Base-by-base conservation (phyloP, 164 flowering plant species). In the Houttuynia cordata region DNA sequence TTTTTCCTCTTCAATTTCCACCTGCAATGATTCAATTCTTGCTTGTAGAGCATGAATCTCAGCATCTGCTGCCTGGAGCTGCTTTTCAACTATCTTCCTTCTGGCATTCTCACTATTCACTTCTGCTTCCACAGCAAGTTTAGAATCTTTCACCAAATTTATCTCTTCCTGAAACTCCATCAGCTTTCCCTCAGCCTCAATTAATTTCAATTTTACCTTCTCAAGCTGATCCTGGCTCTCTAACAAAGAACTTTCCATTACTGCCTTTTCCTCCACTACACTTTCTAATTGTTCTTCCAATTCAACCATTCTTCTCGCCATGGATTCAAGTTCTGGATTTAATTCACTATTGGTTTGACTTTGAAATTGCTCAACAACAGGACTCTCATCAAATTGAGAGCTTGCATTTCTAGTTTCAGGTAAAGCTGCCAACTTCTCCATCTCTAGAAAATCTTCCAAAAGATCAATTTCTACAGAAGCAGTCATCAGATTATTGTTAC, bases 361-460 rank as follows among this genome's bases (percentile, higher is more conserved):
- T 67, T 13, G 40, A 0, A 60, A 25, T 51, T 64, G 67, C 45
- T 65, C 61, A n/a, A 68, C 54, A 73, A 60, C 64, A 58, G 64
- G 53, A 68, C 73, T 65, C 34, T 70, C 40, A 50, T 62, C 73
- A 58, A 23, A 40, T 53, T 34, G 53, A 64, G 21, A 24, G 41
- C 64, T 65, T 68, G 60, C 62, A 62, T 52, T 71, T 62, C 66
- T 64, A 37, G 68, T 58, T 24, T 81, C 81, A 14, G 81, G 88
- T 70, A 83, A 59, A 39, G 88, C 78, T 53, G 82, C 97, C 64
- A 90, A 80, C 51, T 81, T 76, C 75, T 93, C 99, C 92, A 90
- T 90, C 68, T 93, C 99, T 56, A 90, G 83, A 71, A 93, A 93
- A 80, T 90, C 99, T 66, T 90, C 97, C 97, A 93, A 84, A 53